Evolutionary conservation across 1,284 basidiomycete species (phyloP).

Genomic region (Cryptococcus neoformans): DNA sequence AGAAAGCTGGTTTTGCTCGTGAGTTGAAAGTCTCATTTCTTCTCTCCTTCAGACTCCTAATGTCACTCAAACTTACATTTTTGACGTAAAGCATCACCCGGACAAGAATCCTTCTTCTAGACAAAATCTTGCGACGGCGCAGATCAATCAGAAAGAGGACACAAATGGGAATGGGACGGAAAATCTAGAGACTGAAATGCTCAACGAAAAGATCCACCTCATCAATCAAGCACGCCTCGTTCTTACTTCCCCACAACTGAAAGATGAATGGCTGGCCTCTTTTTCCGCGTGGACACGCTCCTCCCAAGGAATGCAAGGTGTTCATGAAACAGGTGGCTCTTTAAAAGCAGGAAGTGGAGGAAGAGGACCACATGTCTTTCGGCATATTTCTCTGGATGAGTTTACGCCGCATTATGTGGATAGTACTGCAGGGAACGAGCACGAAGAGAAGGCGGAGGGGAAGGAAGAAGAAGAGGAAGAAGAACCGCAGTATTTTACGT

Average conservation of each 20-base stretch:
- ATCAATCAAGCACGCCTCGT: conserved; percentile 48
- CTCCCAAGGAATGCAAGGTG: background rate
- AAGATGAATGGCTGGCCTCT: conserved; percentile 3
- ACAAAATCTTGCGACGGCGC: too few relatives aligned
- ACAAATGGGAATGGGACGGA: background rate
- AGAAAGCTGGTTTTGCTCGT: conserved; percentile 39
- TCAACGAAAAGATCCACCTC: conserved; percentile 20
- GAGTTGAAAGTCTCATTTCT: conserved; percentile 7
- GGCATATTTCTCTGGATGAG: conserved; percentile 37
- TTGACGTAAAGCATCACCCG: conserved; percentile 34
- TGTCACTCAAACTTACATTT: background rate
- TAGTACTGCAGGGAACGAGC: background rate
- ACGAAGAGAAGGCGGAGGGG: background rate
- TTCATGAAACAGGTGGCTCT: background rate
- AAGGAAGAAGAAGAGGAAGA: conserved; percentile 13
- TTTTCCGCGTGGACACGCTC: background rate
- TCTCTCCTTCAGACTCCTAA: background rate
- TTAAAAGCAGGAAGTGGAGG: background rate
- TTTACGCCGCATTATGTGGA: conserved; percentile 29
- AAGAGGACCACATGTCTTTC: conserved; percentile 22
- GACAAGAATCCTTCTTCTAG: conserved; percentile 23
- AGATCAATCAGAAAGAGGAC: too few relatives aligned
- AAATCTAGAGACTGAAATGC: background rate
- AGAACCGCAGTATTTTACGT: conserved; percentile 40
- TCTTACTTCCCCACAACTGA: conserved; percentile 28